Conservation (phyloP, 345 rosid genomes). For the Punica granatum region DNA sequence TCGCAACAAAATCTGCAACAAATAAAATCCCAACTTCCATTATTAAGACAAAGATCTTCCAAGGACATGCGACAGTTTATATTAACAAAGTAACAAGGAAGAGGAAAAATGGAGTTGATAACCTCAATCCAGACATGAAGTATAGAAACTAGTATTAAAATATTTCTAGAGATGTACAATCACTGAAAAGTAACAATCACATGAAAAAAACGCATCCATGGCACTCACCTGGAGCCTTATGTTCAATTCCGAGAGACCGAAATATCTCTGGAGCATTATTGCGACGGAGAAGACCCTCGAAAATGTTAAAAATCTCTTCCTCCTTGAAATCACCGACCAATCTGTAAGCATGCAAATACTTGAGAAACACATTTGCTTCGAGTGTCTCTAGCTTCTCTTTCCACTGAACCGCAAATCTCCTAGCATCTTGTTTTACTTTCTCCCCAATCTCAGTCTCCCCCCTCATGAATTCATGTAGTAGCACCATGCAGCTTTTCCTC, state of each 20-base stretch:
- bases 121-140: neutral
- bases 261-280: neutral
- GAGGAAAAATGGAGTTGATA: neutral
- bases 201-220: neutral
- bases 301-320: neutral
- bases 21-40: neutral
- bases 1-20: neutral
- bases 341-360: neutral
- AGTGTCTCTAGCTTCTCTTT: neutral
- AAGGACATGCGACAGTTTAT: neutral
- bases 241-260: neutral
- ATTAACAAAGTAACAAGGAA: neutral
- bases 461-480: neutral
- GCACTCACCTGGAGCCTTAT: neutral
- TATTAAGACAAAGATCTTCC: neutral
- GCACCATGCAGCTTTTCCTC: neutral
- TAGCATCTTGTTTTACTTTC: conserved; percentile 1
- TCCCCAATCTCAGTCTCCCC: neutral
- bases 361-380: neutral
- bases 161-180: neutral
- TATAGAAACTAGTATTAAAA: too few relatives aligned
- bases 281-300: neutral
- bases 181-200: neutral
- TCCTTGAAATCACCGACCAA: neutral
- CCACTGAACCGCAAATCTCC: conserved; percentile 5